Evolutionary conservation across 2,329 filamentous ascomycete species (phyloP).

Genomic region (Drechslerella dactyloides): DNA sequence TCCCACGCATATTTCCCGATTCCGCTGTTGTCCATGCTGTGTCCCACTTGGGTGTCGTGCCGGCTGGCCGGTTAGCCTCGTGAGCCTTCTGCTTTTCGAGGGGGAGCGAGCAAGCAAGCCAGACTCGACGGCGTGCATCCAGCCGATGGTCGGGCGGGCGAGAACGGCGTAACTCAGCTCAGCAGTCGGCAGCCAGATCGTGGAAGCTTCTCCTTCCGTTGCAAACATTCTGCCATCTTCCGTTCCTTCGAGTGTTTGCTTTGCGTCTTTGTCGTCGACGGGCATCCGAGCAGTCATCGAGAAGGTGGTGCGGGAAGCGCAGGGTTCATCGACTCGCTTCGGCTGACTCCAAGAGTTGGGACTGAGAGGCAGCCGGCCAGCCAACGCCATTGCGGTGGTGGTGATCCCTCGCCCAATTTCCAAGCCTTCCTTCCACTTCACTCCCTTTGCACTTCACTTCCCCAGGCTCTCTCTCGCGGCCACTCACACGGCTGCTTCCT

Average conservation of each 20-base stretch:
- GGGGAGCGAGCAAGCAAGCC: conserved; percentile 26
- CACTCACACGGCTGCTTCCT: background rate
- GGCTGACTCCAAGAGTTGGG: conserved; percentile 15
- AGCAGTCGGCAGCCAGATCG: background rate
- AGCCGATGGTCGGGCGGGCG: background rate
- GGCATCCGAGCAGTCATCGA: background rate
- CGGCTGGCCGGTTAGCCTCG: conserved; percentile 17
- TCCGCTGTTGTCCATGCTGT: conserved; percentile 8
- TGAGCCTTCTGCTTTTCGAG: conserved; percentile 23
- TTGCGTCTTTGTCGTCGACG: conserved; percentile 18
- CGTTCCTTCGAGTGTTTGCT: too few relatives aligned
- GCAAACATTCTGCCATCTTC: background rate
- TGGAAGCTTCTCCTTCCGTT: background rate
- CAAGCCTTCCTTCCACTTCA: conserved; percentile 8
- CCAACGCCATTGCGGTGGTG: background rate
- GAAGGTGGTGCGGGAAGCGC: conserved; percentile 35
- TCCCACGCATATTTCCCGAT: conserved; percentile 4
- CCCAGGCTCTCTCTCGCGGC: conserved; percentile 7
- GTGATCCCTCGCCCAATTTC: background rate
- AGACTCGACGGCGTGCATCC: background rate
- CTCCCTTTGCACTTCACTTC: conserved; percentile 22
- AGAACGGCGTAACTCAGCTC: background rate
- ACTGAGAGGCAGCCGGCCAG: conserved; percentile 15
- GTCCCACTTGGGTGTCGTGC: conserved; percentile 18
- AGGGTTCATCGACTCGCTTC: conserved; percentile 46